Conservation (phyloP, 108 stramenopile species). For the Skeletonema menzelii region DNA sequence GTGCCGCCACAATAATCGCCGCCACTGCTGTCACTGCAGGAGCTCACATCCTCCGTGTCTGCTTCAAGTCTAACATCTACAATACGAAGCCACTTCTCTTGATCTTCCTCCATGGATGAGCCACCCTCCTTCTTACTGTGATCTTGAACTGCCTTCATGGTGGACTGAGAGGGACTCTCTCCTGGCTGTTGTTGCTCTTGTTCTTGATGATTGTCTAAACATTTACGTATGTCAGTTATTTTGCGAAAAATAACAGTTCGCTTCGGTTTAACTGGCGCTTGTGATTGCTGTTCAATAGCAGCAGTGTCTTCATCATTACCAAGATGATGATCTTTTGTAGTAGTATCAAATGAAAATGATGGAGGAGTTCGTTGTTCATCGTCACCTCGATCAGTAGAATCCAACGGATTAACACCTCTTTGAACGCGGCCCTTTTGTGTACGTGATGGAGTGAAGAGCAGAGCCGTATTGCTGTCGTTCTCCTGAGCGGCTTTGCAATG, state of each 20-base stretch:
- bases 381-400: not conserved
- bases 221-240: constrained; percentile 28
- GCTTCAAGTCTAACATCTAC: constrained; percentile 34
- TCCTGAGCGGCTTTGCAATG: not conserved
- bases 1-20: not conserved
- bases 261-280: constrained; percentile 28
- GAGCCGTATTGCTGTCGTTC: not conserved
- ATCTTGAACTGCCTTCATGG: not conserved
- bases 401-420: not conserved
- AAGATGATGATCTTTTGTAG: not conserved
- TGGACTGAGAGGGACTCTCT: not conserved
- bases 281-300: not conserved
- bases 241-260: constrained; percentile 37
- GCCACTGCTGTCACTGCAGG: not conserved
- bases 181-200: not conserved
- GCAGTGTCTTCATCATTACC: not conserved
- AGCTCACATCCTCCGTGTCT: constrained; percentile 4
- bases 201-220: not conserved
- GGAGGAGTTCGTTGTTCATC: constrained; percentile 14
- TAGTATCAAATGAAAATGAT: not conserved
- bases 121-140: not conserved
- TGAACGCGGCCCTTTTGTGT: not conserved
- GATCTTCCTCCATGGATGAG: constrained; percentile 20
- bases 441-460: not conserved
- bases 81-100: constrained; percentile 32